Evolutionary conservation across 75 land plant species (phyloP), one percentile per base, ranked within the genome.

Genomic region (Larix kaempferi): DNA sequence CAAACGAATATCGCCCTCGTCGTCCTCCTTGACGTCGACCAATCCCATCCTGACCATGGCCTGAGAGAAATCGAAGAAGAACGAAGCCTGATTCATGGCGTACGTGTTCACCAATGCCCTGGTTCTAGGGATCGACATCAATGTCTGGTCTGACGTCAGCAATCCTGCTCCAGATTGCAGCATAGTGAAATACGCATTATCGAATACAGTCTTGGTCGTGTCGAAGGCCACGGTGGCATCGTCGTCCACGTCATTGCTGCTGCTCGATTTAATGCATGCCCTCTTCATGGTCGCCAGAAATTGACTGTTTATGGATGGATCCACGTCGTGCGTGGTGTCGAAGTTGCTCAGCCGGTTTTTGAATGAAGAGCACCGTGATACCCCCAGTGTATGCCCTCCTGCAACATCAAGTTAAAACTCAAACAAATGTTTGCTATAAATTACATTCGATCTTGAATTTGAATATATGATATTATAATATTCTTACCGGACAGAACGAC

Each of bases 301-400:
- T n/a, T 77, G 35, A 0, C 79, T 6, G 29, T 86, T 84, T 4
- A 81, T 6, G 0, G 74, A 61, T 4, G 88, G 80, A 58, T 89
- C 92, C 23, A 73, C 76, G n/a, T 69, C 77, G 75, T 79, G 71
- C 13, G 90, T 76, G 35, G 71, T 5, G 75, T 79, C 81, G 56
- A 81, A 80, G 63, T 86, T 83, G n/a, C 7, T 60, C 56, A 92
- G 35, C 25, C 93, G 23, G 80, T 62, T 66, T 75, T 84, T 92
- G 87, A 92, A 90, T 3, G 89, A 85, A 8, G 89, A 56, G 75
- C 93, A 92, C 29, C 89, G 76, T 37, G 94, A 90, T 29, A 84
- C 88, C 23, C 94, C 94, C 1, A 92, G 66, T 2, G 94, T 90
- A 78, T 92, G 94, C 1, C 82, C 94, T 27, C 93, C 94, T 91